These are phyloP conservation scores for Coffea eugenioides DNA, from an alignment of 257 asterid genomes.

Conservation along the genomic window DNA sequence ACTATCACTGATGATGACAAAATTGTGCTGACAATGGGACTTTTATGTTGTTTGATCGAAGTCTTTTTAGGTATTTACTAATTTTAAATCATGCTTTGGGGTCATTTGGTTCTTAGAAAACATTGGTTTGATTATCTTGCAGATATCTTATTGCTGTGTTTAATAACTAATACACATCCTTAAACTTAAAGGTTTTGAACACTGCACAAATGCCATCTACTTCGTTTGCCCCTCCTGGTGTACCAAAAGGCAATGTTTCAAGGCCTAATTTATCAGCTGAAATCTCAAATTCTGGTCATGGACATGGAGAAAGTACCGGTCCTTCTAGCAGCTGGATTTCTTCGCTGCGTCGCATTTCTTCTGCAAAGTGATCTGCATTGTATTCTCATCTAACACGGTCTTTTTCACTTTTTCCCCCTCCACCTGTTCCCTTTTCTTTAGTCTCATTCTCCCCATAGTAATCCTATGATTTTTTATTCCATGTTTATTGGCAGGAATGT, in stretches of 20 bases:
- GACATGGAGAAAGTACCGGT: slow-evolving; percentile 58
- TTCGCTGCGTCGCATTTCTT: slow-evolving; percentile 83
- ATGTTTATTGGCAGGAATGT: slow-evolving; percentile 12
- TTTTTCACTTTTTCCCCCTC: neutral
- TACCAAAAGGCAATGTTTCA: slow-evolving; percentile 56
- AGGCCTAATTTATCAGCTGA: slow-evolving; percentile 59
- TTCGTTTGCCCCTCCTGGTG: slow-evolving; percentile 60
- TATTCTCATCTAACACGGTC: slow-evolving; percentile 8
- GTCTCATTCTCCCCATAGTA: neutral
- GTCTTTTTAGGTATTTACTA: neutral
- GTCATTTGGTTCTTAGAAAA: neutral
- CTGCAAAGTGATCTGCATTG: slow-evolving; percentile 64
- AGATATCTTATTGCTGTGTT: slow-evolving; percentile 8
- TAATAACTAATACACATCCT: slow-evolving; percentile 11
- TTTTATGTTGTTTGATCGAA: neutral
- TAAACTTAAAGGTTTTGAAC: slow-evolving; percentile 49
- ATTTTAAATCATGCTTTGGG: neutral
- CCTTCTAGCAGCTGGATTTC: slow-evolving; percentile 94
- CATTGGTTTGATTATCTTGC: neutral
- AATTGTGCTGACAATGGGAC: neutral
- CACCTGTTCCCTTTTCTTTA: neutral
- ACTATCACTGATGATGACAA: neutral
- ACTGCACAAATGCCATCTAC: slow-evolving; percentile 57
- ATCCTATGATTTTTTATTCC: neutral
- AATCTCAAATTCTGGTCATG: slow-evolving; percentile 52